Evolutionary conservation across 345 rosid species (phyloP), one percentile per base, ranked within the genome.

Genomic region (Alliaria petiolata): DNA sequence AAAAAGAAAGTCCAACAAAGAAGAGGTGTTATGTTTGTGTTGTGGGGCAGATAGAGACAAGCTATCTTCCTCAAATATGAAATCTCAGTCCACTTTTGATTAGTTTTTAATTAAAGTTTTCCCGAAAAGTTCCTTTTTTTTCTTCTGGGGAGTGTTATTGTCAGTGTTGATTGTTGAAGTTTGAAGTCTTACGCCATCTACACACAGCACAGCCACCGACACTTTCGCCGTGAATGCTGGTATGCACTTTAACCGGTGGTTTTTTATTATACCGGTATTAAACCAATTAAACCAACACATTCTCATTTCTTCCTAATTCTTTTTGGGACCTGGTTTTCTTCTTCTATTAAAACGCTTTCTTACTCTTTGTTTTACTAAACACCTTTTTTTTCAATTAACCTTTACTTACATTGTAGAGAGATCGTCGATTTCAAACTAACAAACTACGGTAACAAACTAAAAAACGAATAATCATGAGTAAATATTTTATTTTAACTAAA

Each of bases 21-120:
- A 69, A 28, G 65, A 55, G 57, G 70, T 69, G 62, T 8, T 52
- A 35, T 51, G 55, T 50, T 15, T 74, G 72, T 57, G 31, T 33
- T 44, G 67, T 67, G 62, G 71, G 70, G 76, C 60, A 64, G 76
- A 57, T 26, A 76, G 80, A 76, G 80, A 76, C 80, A 64, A 70
- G 26, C 42, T 63, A 76, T 63, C 79, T 63, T 26, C 71, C 51
- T 56, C 39, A 69, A 34, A 54, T 70, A 69, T 64, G 71, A 70
- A 56, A 69, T 46, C 75, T 54, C 70, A 76, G 53, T 69, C 40
- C 40, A 43, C 58, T 76, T 62, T 75, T 35, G 31, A 16, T 31
- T 49, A 3, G 8, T 36, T 45, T 44, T 12, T 40, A 31, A 47
- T 65, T n/a, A 64, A 72, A 64, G 46, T 25, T 19, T 55, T 25